Conservation (phyloP, 352 stramenopile genomes). For the Hyaloperonospora arabidopsidis region DNA sequence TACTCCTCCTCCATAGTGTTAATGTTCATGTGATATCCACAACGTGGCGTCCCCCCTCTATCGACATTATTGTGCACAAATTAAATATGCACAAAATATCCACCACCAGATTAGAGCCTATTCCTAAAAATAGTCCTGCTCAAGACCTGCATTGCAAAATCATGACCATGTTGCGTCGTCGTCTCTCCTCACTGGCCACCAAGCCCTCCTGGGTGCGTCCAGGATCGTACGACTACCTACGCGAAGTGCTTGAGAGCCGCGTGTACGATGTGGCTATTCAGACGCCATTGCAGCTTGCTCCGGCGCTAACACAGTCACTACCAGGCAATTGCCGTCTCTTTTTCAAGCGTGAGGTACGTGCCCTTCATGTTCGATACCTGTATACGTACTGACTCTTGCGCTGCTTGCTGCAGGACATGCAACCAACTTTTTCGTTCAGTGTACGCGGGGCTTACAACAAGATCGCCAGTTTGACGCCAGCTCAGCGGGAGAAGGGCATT, state of each 20-base stretch:
- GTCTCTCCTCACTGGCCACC: constrained; percentile 25
- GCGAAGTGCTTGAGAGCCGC: constrained; percentile 69
- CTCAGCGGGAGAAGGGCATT: constrained; percentile 74
- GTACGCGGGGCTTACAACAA: constrained; percentile 98
- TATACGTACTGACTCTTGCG: neutral
- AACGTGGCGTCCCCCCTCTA: too few species aligned
- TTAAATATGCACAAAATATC: too few species aligned
- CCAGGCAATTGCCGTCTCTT: constrained; percentile 59
- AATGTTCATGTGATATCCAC: too few species aligned
- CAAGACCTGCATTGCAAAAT: too few species aligned
- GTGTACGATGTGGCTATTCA: constrained; percentile 79
- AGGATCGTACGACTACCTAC: constrained; percentile 66
- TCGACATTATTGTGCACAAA: too few species aligned
- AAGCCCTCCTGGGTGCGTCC: constrained; percentile 54
- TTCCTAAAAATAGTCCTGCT: too few species aligned
- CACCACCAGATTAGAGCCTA: too few species aligned
- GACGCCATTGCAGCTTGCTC: constrained; percentile 59
- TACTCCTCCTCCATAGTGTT: too few species aligned
- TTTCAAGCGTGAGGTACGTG: constrained; percentile 89
- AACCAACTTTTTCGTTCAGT: constrained; percentile 98
- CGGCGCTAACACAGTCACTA: constrained; percentile 46
- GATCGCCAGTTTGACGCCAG: constrained; percentile 89
- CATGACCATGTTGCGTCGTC: constrained; percentile 38
- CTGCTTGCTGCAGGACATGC: constrained; percentile 74
- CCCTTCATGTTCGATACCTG: neutral